A percentile compares a stretch with the other conserved stretches of the same genome.
phyloP scores from a whole-genome alignment of 2,329 filamentous ascomycete genomes.

The Phialophora expanda region DNA sequence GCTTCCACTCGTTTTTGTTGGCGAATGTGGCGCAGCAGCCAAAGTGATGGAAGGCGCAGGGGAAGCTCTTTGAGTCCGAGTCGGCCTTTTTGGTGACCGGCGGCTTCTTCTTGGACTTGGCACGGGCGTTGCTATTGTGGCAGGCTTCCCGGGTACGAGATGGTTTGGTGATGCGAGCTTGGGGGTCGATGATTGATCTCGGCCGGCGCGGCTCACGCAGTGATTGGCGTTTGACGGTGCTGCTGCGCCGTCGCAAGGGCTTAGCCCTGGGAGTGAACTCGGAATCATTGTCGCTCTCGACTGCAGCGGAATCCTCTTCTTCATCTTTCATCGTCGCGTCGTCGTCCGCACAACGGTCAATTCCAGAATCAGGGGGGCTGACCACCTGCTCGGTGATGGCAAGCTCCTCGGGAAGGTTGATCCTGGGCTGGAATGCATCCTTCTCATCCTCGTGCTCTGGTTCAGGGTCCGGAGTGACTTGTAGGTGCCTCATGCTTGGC shows the following conservation, averaged over 20 bases:
- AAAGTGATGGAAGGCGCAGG: conserved; percentile 78
- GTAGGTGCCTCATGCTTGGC: conserved; percentile 34
- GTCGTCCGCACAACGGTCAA: conserved; percentile 22
- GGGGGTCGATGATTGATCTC: conserved; percentile 14
- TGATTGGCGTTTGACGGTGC: conserved; percentile 11
- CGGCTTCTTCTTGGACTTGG: conserved; percentile 29
- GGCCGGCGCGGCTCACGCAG: conserved; percentile 19
- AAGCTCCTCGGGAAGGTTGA: conserved; percentile 34
- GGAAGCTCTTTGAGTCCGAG: conserved; percentile 57
- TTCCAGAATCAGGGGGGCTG: conserved; percentile 29
- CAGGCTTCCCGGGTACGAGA: neutral
- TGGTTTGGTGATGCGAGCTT: conserved; percentile 27
- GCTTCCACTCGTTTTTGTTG: conserved; percentile 94
- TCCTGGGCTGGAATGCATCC: conserved; percentile 23
- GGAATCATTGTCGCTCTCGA: conserved; percentile 29
- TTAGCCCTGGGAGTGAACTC: conserved; percentile 25
- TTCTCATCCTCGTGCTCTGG: conserved; percentile 26
- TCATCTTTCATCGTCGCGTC: conserved; percentile 22
- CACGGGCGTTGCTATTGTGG: conserved; percentile 6
- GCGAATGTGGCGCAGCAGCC: conserved; percentile 75
- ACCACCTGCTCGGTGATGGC: conserved; percentile 30
- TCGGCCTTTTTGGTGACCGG: conserved; percentile 11
- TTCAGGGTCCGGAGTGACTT: conserved; percentile 34
- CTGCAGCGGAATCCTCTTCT: conserved; percentile 17
- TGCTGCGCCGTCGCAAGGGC: conserved; percentile 1